Conservation (phyloP, 2,329 filamentous ascomycete species). For the Alternaria brassicicola region DNA sequence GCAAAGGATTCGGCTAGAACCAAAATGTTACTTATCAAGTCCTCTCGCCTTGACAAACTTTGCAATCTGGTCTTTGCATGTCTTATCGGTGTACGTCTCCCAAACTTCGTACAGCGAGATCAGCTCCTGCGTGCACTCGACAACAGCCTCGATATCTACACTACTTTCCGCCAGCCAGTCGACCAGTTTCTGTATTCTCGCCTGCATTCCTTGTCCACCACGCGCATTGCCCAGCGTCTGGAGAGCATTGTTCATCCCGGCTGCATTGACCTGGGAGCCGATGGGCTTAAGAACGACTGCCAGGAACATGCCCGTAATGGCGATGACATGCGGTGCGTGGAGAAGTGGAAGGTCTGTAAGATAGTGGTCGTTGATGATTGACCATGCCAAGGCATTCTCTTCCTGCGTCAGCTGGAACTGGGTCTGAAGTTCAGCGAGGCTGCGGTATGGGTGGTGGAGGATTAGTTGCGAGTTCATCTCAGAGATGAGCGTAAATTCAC, state of each 20-base stretch:
- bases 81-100: constrained; percentile 69
- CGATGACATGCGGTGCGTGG: constrained; percentile 83
- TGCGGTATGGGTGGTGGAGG: constrained; percentile 88
- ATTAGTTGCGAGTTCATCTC: constrained; percentile 91
- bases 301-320: constrained; percentile 83
- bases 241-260: constrained; percentile 48
- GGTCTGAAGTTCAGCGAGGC: constrained; percentile 71
- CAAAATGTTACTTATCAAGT: constrained; percentile 58
- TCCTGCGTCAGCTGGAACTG: constrained; percentile 77
- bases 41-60: constrained; percentile 67
- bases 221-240: constrained; percentile 46
- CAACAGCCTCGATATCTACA: constrained; percentile 81
- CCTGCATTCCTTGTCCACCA: constrained; percentile 50
- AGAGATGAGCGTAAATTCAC: constrained; percentile 90
- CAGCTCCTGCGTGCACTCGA: constrained; percentile 89
- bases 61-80: constrained; percentile 67
- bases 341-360: constrained; percentile 89
- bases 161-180: constrained; percentile 86
- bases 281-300: constrained; percentile 80
- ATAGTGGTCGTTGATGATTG: constrained; percentile 89
- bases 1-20: background rate
- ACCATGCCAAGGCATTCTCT: constrained; percentile 77
- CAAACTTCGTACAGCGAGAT: constrained; percentile 85
- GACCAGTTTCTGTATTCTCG: constrained; percentile 69
- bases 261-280: constrained; percentile 53